A percentile compares a stretch with the other conserved stretches of the same genome.
Conservation (phyloP, 306 rosid genomes). For the Rosa rugosa region DNA sequence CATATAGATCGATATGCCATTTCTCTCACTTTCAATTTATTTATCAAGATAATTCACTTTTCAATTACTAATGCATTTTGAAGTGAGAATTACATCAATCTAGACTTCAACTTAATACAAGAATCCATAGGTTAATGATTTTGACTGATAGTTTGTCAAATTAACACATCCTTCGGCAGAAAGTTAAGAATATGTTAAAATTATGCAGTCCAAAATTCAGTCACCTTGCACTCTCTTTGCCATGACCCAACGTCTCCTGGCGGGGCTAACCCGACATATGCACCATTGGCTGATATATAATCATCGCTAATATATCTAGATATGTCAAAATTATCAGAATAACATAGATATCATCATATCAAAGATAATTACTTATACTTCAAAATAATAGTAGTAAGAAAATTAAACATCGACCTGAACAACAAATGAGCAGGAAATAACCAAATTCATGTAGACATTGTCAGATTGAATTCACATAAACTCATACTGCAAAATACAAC, state of each 20-base stretch:
- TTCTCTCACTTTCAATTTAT: not conserved
- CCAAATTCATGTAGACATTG: not conserved
- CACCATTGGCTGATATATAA: too few species aligned
- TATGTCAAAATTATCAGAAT: too few species aligned
- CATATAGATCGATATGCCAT: not conserved
- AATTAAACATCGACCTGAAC: too few species aligned
- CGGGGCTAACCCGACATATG: too few species aligned
- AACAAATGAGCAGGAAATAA: too few species aligned
- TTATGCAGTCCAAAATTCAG: not conserved
- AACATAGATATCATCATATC: not conserved
- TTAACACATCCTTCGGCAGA: not conserved
- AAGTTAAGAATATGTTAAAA: not conserved
- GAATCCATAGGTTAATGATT: too few species aligned
- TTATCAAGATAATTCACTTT: too few species aligned
- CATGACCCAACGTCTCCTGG: too few species aligned
- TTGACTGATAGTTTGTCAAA: too few species aligned
- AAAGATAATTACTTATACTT: not conserved
- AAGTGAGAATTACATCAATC: not conserved
- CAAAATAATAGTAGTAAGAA: not conserved
- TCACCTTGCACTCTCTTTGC: constrained; percentile 92
- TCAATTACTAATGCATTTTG: too few species aligned
- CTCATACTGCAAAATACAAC: too few species aligned
- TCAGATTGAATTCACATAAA: not conserved
- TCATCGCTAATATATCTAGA: too few species aligned
- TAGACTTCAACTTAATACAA: not conserved